These are phyloP conservation scores for Neoboletus subvelutipes DNA, from an alignment of 768 basidiomycete genomes.

Conservation along the genomic window DNA sequence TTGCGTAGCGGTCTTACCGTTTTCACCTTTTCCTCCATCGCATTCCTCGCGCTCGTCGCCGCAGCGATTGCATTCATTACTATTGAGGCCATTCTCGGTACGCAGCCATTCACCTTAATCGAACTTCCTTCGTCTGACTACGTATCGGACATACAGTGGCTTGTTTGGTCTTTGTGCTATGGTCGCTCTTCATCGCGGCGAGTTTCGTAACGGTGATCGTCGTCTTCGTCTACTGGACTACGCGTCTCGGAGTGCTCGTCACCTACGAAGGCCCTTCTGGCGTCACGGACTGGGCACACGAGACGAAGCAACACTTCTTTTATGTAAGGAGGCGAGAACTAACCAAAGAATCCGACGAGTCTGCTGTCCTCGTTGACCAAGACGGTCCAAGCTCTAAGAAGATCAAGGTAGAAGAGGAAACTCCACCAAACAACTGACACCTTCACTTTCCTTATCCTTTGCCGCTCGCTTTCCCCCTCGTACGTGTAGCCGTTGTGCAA, in stretches of 20 bases:
- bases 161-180: conserved; percentile 33
- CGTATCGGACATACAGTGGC: conserved; percentile 26
- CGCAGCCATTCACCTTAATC: neutral
- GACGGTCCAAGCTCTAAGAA: conserved; percentile 20
- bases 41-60: conserved; percentile 37
- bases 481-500: neutral
- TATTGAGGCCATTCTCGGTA: conserved; percentile 33
- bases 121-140: neutral
- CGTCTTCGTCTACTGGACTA: conserved; percentile 33
- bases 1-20: conserved; percentile 32
- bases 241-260: conserved; percentile 36
- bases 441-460: neutral
- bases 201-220: conserved; percentile 33
- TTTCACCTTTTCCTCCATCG: conserved; percentile 35
- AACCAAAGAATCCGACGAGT: conserved; percentile 27
- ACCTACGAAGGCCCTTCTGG: conserved; percentile 35
- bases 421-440: neutral
- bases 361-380: conserved; percentile 22
- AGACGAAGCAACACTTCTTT: conserved; percentile 27
- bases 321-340: conserved; percentile 14
- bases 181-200: conserved; percentile 35
- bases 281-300: conserved; percentile 30
- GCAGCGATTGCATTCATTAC: conserved; percentile 33
- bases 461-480: neutral
- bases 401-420: conserved; percentile 24